Conservation (phyloP, 495 filamentous ascomycete species). For the Chaetomium tenue region DNA sequence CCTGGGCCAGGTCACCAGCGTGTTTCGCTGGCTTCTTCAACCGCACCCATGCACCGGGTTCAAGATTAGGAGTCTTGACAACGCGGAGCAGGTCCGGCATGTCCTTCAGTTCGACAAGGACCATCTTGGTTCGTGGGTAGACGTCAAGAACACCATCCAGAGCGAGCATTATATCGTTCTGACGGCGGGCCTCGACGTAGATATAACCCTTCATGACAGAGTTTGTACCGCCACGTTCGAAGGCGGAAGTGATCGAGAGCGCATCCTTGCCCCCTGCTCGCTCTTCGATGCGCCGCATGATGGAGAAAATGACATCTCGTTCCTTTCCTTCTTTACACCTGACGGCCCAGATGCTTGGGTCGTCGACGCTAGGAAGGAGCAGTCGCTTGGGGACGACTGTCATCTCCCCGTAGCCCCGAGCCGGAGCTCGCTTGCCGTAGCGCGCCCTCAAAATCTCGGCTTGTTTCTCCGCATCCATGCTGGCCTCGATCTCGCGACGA, state of each 20-base stretch:
- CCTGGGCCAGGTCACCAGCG: constrained; percentile 84
- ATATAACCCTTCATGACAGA: constrained; percentile 85
- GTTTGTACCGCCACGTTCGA: constrained; percentile 74
- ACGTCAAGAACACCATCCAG: constrained; percentile 77
- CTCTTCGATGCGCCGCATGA: constrained; percentile 85
- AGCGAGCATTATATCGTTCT: constrained; percentile 78
- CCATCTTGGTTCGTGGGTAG: constrained; percentile 78
- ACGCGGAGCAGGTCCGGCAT: constrained; percentile 95
- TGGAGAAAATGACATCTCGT: constrained; percentile 77
- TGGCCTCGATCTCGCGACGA: constrained; percentile 76
- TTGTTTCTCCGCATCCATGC: constrained; percentile 89
- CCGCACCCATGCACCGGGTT: constrained; percentile 88
- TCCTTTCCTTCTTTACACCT: constrained; percentile 95
- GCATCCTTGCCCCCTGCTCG: constrained; percentile 68
- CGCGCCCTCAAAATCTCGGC: constrained; percentile 80
- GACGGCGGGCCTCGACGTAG: constrained; percentile 86
- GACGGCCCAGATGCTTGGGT: constrained; percentile 94
- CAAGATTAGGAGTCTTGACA: constrained; percentile 77
- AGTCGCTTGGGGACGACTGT: constrained; percentile 81
- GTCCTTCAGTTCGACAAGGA: constrained; percentile 91
- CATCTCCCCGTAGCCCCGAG: constrained; percentile 52
- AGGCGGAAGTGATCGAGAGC: constrained; percentile 78
- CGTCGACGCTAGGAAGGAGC: constrained; percentile 88
- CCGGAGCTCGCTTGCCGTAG: constrained; percentile 61
- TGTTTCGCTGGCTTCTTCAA: constrained; percentile 79